Base-by-base conservation (phyloP, 306 rosid genomes). In the Comarum palustre region DNA sequence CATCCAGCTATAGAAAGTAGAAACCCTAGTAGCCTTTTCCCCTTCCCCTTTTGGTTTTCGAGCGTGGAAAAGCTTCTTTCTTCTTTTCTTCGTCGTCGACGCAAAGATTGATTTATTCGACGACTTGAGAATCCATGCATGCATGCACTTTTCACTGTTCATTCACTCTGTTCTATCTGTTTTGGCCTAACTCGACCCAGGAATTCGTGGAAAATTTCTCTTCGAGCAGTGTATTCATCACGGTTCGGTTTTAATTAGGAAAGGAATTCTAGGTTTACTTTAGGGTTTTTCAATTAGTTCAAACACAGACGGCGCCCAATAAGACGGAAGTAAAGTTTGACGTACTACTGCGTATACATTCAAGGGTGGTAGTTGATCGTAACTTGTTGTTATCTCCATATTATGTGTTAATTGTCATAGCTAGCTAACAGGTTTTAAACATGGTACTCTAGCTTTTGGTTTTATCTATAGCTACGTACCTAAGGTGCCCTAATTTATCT, bases 161-260 rank as follows among this genome's bases (percentile, higher is more conserved):
- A 34, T 34, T 16, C 24, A 34, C n/a, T n/a, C n/a, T n/a, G n/a
- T 62, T 62, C 42, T 62, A 17, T 4, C 67, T 6, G 38, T 17
- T 62, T 29, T 34, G 67, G 45, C 67, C 67, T 62, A 29, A 62
- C 67, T 62, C 17, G 34, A 58, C 8, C 43, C 67, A 32, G 45
- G 67, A 62, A 62, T 7, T 62, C 45, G 45, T 62, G 67, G 67
- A 32, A 34, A 34, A 9, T 16, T 62, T 62, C 43, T 62, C 67
- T 62, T 32, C 24, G 31, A 4, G n/a, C 39, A 15, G n/a, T 29
- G 1, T 29, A 29, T 29, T 29, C 42, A 7, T 1, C 42, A 39
- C 8, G 42, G 42, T 10, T 3, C 6, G 12, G 42, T 16, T 15
- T 7, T 7, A 0, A 62, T 17, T 34, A 2, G 6, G 67, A 17